phyloP scores from a whole-genome alignment of 345 rosid genomes.

The Clausena lansium region DNA sequence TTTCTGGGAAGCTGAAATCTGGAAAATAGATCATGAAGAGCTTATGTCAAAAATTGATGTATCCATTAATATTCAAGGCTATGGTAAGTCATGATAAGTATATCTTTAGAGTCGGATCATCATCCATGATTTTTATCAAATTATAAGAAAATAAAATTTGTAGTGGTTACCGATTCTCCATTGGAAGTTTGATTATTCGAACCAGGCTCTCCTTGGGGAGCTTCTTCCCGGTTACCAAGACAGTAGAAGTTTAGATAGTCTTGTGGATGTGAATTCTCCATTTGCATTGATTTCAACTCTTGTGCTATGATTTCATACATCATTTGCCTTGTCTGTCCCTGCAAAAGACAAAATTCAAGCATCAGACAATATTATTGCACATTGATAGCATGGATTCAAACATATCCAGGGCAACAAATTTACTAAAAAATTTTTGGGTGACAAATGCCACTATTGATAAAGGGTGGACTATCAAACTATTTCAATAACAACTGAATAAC shows the following conservation, averaged over 20 bases:
- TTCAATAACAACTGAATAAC: background rate
- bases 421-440: background rate
- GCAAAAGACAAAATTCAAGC: slow-evolving; percentile 13
- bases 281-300: slow-evolving; percentile 49
- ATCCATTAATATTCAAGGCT: background rate
- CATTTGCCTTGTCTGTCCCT: slow-evolving; percentile 87
- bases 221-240: slow-evolving; percentile 70
- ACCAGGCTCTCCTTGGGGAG: slow-evolving; percentile 26
- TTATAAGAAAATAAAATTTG: background rate
- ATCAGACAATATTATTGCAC: background rate
- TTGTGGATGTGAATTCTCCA: slow-evolving; percentile 54
- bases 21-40: slow-evolving; percentile 26
- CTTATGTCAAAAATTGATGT: background rate
- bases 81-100: background rate
- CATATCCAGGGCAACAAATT: background rate
- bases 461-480: background rate
- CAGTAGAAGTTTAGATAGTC: slow-evolving; percentile 87
- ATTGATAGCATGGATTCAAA: background rate
- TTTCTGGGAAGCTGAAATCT: slow-evolving; percentile 59
- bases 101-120: background rate
- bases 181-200: slow-evolving; percentile 11
- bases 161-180: slow-evolving; percentile 41
- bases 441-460: background rate
- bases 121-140: background rate
- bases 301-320: slow-evolving; percentile 71